phyloP scores from a whole-genome alignment of 192 early-diverging fungal species.

The Allomyces macrogynus region DNA sequence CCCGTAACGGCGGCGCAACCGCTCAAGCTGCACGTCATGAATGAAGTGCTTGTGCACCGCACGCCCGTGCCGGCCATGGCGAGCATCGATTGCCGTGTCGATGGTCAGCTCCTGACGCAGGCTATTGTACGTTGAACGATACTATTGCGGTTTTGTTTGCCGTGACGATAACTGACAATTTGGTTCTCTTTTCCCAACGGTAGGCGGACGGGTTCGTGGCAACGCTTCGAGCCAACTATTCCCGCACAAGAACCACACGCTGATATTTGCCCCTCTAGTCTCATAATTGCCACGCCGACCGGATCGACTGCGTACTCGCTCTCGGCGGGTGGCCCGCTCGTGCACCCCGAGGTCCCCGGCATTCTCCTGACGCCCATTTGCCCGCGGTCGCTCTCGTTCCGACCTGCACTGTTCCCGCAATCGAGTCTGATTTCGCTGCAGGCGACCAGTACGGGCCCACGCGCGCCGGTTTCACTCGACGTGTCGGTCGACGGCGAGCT shows the following conservation, averaged over 20 bases:
- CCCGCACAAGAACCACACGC: too few species aligned
- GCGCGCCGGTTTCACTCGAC: constrained; percentile 12
- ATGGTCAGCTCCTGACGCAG: constrained; percentile 62
- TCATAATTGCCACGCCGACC: constrained; percentile 69
- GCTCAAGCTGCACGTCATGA: constrained; percentile 44
- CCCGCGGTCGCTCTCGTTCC: constrained; percentile 62
- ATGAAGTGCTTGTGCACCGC: constrained; percentile 73
- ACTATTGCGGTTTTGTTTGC: constrained; percentile 4
- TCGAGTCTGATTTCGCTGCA: constrained; percentile 37
- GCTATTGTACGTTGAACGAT: constrained; percentile 36
- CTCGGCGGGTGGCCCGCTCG: constrained; percentile 65
- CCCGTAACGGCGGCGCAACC: background rate
- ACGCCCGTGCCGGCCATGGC: constrained; percentile 68
- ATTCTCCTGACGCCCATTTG: constrained; percentile 61
- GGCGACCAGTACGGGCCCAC: constrained; percentile 9
- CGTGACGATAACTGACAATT: too few species aligned
- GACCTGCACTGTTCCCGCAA: constrained; percentile 59
- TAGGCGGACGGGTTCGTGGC: too few species aligned
- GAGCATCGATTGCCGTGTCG: constrained; percentile 56
- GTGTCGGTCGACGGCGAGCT: constrained; percentile 62
- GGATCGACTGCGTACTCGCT: constrained; percentile 83
- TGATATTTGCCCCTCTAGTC: background rate
- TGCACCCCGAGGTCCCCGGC: constrained; percentile 55
- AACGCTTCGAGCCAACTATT: too few species aligned
- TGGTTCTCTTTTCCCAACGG: too few species aligned